Evolutionary conservation across 768 basidiomycete genomes (phyloP).

Genomic region (Baorangia bicolor): DNA sequence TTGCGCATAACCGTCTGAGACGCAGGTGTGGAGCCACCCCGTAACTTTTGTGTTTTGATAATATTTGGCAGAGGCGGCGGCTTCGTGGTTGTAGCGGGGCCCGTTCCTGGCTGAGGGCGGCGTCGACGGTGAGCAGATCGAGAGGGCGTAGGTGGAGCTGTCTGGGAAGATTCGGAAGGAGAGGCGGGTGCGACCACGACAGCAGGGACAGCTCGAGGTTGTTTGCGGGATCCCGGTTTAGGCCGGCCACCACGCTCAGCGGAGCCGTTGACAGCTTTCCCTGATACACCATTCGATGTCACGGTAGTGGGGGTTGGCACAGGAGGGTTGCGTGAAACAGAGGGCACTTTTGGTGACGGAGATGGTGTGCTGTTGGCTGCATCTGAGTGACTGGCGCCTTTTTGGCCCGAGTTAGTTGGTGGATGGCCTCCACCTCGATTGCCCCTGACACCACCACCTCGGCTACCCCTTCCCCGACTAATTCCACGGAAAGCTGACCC

Average conservation of each 20-base stretch:
- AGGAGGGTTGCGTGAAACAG: slow-evolving; percentile 18
- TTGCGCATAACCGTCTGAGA: slow-evolving; percentile 40
- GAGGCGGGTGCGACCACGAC: slow-evolving; percentile 23
- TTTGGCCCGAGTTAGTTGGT: slow-evolving; percentile 19
- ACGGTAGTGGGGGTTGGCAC: slow-evolving; percentile 9
- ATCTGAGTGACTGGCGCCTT: slow-evolving; percentile 25
- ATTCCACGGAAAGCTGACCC: slow-evolving; percentile 49
- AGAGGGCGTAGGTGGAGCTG: slow-evolving; percentile 35
- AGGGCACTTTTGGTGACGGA: slow-evolving; percentile 15
- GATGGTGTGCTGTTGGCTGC: slow-evolving; percentile 17
- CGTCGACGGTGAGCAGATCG: slow-evolving; percentile 49
- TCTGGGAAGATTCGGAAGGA: slow-evolving; percentile 22
- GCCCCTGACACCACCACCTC: slow-evolving; percentile 29
- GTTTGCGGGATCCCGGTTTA: slow-evolving; percentile 24
- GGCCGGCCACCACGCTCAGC: slow-evolving; percentile 22
- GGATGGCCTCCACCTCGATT: slow-evolving; percentile 32
- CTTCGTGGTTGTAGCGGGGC: slow-evolving; percentile 15
- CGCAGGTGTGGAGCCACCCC: slow-evolving; percentile 15
- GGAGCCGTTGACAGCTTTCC: slow-evolving; percentile 21
- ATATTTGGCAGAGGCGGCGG: slow-evolving; percentile 18
- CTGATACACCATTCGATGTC: slow-evolving; percentile 22
- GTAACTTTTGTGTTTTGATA: slow-evolving; percentile 37
- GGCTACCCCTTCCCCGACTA: slow-evolving; percentile 37
- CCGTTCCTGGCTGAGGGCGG: slow-evolving; percentile 43
- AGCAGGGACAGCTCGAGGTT: slow-evolving; percentile 20